Evolutionary conservation across 2,329 filamentous ascomycete species (phyloP).

Genomic region (Ophiocordyceps camponoti-saundersi): DNA sequence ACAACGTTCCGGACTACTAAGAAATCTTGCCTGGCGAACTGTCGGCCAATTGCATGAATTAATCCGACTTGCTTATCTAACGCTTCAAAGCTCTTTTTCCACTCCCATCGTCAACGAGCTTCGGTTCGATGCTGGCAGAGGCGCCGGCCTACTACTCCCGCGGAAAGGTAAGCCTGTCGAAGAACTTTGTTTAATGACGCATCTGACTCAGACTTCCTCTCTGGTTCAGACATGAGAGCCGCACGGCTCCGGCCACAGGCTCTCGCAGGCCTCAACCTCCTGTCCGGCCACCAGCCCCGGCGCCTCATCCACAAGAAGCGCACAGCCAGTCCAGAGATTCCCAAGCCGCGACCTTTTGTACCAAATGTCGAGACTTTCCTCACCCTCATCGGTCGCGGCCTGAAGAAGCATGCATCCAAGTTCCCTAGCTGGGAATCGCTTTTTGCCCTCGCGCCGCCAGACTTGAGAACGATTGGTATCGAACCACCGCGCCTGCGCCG

Average conservation of each 20-base stretch:
- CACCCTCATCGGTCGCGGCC: constrained; percentile 73
- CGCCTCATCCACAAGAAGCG: constrained; percentile 26
- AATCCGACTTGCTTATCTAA: constrained; percentile 15
- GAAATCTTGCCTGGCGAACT: too few relatives aligned
- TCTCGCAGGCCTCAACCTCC: constrained; percentile 10
- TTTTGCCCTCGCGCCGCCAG: constrained; percentile 60
- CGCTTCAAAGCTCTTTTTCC: background rate
- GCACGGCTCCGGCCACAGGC: constrained; percentile 11
- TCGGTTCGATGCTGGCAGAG: background rate
- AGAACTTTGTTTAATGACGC: background rate
- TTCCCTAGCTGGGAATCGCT: constrained; percentile 82
- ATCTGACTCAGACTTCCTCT: background rate
- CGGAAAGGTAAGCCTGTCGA: background rate
- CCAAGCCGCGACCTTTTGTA: constrained; percentile 66
- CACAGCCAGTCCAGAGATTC: constrained; percentile 24
- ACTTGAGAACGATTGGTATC: constrained; percentile 70
- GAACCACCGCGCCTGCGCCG: constrained; percentile 68
- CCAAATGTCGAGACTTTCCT: constrained; percentile 78
- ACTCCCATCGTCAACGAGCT: background rate
- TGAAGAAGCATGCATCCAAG: constrained; percentile 69
- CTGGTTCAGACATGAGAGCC: constrained; percentile 12
- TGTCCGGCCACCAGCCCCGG: constrained; percentile 18
- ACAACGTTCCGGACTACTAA: too few relatives aligned
- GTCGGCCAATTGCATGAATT: background rate
- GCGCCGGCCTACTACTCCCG: background rate